Evolutionary conservation across 2,329 filamentous ascomycete species (phyloP).

Genomic region (Aspergillus caelatus): DNA sequence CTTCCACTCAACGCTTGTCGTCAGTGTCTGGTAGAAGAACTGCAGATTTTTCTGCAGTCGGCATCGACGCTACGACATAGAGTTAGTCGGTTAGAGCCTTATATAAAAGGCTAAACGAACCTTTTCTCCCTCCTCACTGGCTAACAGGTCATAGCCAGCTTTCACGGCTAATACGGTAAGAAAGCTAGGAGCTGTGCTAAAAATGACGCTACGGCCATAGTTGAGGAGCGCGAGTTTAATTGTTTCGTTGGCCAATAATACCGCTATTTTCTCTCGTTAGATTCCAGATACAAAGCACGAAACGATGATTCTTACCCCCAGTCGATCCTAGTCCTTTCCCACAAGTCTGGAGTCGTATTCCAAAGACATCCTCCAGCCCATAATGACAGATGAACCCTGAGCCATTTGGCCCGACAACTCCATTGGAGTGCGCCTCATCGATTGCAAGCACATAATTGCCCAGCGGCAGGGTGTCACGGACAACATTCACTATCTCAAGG

Average conservation of each 20-base stretch:
- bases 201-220: slow-evolving; percentile 16
- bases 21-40: slow-evolving; percentile 13
- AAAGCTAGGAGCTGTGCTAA: slow-evolving; percentile 16
- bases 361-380: slow-evolving; percentile 32
- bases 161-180: slow-evolving; percentile 13
- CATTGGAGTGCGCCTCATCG: slow-evolving; percentile 23
- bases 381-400: slow-evolving; percentile 23
- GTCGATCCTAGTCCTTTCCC: slow-evolving; percentile 28
- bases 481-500: slow-evolving; percentile 17
- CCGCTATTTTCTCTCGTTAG: slow-evolving; percentile 1
- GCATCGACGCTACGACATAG: slow-evolving; percentile 8
- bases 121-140: slow-evolving; percentile 14
- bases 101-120: slow-evolving; percentile 2
- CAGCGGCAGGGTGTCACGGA: slow-evolving; percentile 17
- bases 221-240: slow-evolving; percentile 15
- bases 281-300: background rate
- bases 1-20: slow-evolving; percentile 6
- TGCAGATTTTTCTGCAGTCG: slow-evolving; percentile 12
- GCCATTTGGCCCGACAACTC: slow-evolving; percentile 20
- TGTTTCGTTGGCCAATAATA: slow-evolving; percentile 13
- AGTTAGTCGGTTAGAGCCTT: background rate
- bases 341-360: slow-evolving; percentile 30
- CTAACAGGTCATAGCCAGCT: slow-evolving; percentile 13
- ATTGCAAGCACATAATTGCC: slow-evolving; percentile 28
- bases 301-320: slow-evolving; percentile 26